Evolutionary conservation across 2,329 filamentous ascomycete species (phyloP).

Genomic region (Colletotrichum sp.): DNA sequence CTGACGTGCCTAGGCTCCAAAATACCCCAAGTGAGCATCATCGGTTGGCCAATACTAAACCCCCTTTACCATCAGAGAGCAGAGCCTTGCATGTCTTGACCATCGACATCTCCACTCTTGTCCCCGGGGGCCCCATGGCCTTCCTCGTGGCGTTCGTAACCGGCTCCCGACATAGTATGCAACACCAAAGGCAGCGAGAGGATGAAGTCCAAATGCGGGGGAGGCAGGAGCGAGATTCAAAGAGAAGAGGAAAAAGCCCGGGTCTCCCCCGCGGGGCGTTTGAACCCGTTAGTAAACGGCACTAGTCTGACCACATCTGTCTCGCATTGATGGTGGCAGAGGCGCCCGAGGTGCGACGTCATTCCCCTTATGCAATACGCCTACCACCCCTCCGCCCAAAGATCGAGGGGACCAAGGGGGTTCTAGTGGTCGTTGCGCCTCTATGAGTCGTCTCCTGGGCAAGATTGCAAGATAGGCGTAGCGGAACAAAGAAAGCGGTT

Average conservation of each 20-base stretch:
- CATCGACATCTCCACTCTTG: neutral
- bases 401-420: neutral
- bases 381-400: neutral
- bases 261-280: constrained; percentile 1
- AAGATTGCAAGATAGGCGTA: neutral
- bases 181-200: neutral
- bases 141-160: neutral
- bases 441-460: neutral
- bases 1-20: neutral
- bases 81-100: neutral
- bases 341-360: constrained; percentile 17
- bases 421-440: neutral
- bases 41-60: neutral
- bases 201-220: neutral
- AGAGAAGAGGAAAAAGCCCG: neutral
- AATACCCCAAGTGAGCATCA: neutral
- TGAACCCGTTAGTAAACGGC: neutral
- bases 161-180: neutral
- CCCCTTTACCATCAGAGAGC: neutral
- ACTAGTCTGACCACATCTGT: constrained; percentile 11
- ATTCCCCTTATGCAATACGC: constrained; percentile 3
- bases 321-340: constrained; percentile 17
- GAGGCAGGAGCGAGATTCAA: neutral
- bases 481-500: neutral
- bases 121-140: neutral